Conservation (phyloP, 1,139 yeast species). For the Sugiyamaella japonica region DNA sequence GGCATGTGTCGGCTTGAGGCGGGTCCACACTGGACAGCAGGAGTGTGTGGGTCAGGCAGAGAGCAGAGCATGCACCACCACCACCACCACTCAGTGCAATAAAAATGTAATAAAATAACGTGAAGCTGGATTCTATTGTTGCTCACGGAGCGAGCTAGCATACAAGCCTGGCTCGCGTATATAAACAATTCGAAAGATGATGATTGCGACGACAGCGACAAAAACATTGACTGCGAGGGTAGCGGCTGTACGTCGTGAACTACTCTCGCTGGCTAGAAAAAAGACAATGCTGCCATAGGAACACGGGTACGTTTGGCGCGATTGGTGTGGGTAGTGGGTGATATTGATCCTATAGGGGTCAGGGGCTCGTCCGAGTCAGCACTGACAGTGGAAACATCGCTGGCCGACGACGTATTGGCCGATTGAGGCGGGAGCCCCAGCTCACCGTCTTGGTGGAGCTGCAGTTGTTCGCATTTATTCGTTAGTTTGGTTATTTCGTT, state of each 20-base stretch:
- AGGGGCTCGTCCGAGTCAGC: constrained; percentile 6
- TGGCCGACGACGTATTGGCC: neutral
- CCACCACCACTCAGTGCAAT: too few species aligned
- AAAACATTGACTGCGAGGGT: constrained; percentile 24
- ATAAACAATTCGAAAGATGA: constrained; percentile 5
- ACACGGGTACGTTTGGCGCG: constrained; percentile 1
- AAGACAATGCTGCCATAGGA: constrained; percentile 20
- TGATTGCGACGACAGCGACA: constrained; percentile 15
- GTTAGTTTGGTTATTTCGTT: constrained; percentile 24
- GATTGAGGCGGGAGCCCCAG: neutral
- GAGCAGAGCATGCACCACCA: too few species aligned
- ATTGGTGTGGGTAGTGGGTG: neutral
- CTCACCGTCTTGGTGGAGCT: neutral
- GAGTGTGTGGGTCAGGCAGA: too few species aligned
- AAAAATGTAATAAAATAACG: neutral
- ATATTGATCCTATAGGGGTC: neutral
- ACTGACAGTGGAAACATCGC: constrained; percentile 1
- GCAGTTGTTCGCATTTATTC: constrained; percentile 20
- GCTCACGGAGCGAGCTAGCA: constrained; percentile 7
- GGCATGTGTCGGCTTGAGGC: neutral
- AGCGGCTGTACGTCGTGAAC: constrained; percentile 26
- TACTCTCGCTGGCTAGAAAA: constrained; percentile 31
- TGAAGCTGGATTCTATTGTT: neutral
- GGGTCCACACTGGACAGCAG: too few species aligned
- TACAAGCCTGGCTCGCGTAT: constrained; percentile 5